Base-by-base conservation (phyloP, 179 eudicot genomes). In the Drosera spatulata region DNA sequence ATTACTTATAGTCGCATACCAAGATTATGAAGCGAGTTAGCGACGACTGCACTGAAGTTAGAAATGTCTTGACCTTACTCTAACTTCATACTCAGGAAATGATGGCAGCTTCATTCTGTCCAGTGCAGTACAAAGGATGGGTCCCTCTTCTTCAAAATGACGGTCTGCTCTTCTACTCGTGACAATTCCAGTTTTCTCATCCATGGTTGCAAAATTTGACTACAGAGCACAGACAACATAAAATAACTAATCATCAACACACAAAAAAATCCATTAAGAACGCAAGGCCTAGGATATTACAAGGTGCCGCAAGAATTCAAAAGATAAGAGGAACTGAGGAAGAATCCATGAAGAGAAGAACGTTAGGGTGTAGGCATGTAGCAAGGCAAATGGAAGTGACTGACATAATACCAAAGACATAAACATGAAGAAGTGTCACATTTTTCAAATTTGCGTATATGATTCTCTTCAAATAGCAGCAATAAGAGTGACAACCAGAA, bases 81-180 rank as follows among this genome's bases (percentile, higher is more conserved):
- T 76, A 69, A 93, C 83, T 84, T 93, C 90, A 70, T 89, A 86
- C 50, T 82, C 71, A 22, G 96, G 95, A 69, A 82, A 93, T 53
- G 87, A 80, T 51, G 99, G 94, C 67, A 93, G 70, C 77, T 81
- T 93, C 86, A 93, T 68, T 76, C 90, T 81, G 77, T 93, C 99
- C 71, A 93, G 63, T 60, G 99, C 90, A 63, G 93, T 88, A 71
- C 95, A 89, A 45, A 93, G 80, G 64, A 93, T 75, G 41, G 99
- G 99, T 54, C 99, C 99, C 77, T 89, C 99, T 66, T 93, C 99
- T 84, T 93, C 96, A 77, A 93, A 93, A 63, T 93, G 99, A 62
- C 99, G 82, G 69, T 93, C 96, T 61, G 95, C 96, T 79, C 99
- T 81, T 71, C 99, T 81, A 73, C 96, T 93, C 45, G 81, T 80